These are phyloP conservation scores for Ustilago loliicola DNA, from an alignment of 1,284 basidiomycete species.

Conservation along the genomic window DNA sequence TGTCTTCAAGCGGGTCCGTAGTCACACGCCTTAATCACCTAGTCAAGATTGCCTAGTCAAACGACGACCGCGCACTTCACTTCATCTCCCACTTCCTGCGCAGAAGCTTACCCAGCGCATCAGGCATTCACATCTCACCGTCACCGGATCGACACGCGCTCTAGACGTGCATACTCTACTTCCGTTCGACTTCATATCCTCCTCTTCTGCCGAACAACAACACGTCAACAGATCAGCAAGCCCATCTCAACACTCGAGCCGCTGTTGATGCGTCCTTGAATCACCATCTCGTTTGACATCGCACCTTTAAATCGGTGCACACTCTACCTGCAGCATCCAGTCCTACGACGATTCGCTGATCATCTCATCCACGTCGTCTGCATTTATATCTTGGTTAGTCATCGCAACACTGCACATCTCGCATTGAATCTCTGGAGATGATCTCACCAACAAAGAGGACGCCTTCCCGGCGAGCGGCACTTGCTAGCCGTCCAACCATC, in stretches of 20 bases:
- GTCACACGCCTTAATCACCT: too few species aligned
- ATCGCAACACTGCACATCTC: too few species aligned
- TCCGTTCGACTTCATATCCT: slow-evolving; percentile 18
- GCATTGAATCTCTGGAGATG: slow-evolving; percentile 11
- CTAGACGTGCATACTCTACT: background rate
- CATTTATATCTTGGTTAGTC: too few species aligned
- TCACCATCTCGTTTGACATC: background rate
- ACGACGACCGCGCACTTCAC: background rate
- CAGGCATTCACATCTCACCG: background rate
- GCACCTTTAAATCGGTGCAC: background rate
- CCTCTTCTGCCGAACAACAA: background rate
- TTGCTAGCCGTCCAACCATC: background rate
- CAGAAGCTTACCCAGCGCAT: background rate
- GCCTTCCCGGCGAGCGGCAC: slow-evolving; percentile 16
- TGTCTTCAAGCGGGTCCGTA: too few species aligned
- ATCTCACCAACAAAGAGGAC: slow-evolving; percentile 26
- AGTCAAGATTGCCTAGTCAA: too few species aligned
- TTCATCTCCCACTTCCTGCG: background rate
- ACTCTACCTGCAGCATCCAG: background rate
- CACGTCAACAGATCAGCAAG: slow-evolving; percentile 11
- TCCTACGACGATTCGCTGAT: background rate
- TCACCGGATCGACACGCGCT: background rate
- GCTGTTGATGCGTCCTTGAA: background rate
- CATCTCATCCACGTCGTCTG: too few species aligned
- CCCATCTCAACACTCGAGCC: background rate